Percentiles rank a stretch among this genome's conserved stretches.
Conservation (phyloP, 106 monocot genomes). For the Dendrobium nobile region DNA sequence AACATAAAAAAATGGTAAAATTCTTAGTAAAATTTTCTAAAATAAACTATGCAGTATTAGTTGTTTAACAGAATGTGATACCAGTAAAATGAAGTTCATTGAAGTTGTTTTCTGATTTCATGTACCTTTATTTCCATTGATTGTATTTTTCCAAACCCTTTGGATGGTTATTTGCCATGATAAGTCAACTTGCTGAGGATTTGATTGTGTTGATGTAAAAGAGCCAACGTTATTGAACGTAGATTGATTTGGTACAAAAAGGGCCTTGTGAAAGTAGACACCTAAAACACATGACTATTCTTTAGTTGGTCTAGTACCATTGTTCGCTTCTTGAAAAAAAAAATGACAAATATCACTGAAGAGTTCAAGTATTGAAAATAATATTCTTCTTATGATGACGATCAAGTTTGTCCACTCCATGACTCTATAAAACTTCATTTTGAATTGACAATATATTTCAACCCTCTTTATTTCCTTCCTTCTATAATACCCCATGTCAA, state of each 20-base stretch:
- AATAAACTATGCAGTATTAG: background rate
- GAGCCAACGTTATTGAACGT: conserved; percentile 73
- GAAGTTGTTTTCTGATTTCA: background rate
- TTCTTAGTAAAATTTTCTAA: background rate
- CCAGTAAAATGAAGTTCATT: background rate
- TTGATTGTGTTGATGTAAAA: conserved; percentile 31
- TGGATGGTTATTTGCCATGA: conserved; percentile 82
- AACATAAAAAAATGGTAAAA: background rate
- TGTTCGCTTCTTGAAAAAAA: no score
- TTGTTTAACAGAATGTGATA: no score
- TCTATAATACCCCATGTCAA: no score
- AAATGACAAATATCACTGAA: no score
- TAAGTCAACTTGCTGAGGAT: conserved; percentile 55
- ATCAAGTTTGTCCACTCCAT: no score
- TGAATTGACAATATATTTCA: no score
- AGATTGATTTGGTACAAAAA: conserved; percentile 90
- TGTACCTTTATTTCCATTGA: conserved; percentile 36
- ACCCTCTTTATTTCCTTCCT: no score
- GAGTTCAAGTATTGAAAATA: no score
- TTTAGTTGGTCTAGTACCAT: background rate
- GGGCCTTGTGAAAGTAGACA: conserved; percentile 64
- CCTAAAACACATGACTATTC: conserved; percentile 35
- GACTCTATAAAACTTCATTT: no score
- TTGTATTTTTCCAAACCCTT: conserved; percentile 61
- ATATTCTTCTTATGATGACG: no score